Conservation (phyloP, 768 basidiomycete species). For the Hygrophorus pudorinus region DNA sequence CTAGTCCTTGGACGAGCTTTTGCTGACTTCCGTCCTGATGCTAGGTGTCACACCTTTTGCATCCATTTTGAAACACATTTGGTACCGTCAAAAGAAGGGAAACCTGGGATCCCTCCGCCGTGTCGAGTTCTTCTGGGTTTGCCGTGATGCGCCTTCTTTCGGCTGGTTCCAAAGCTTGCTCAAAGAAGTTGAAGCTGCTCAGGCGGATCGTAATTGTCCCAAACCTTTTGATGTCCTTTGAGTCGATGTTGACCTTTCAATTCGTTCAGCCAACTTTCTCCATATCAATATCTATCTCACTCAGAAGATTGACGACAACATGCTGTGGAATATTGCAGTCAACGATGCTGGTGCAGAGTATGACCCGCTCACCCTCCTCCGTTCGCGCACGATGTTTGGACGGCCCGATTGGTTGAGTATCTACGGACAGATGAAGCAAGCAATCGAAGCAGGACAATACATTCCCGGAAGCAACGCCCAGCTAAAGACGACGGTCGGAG, state of each 20-base stretch:
- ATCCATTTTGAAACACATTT: conserved; percentile 90
- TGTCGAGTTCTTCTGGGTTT: conserved; percentile 94
- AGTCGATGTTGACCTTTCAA: conserved; percentile 8
- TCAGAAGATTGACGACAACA: conserved; percentile 75
- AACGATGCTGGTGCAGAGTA: conserved; percentile 81
- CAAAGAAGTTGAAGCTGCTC: conserved; percentile 80
- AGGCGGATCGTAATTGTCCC: conserved; percentile 70
- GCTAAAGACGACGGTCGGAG: conserved; percentile 75
- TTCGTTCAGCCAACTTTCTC: conserved; percentile 68
- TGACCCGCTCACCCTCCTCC: conserved; percentile 82
- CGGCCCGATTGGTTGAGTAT: conserved; percentile 85
- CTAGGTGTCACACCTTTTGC: conserved; percentile 89
- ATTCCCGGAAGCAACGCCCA: conserved; percentile 70
- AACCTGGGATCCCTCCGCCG: conserved; percentile 71
- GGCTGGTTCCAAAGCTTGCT: conserved; percentile 93
- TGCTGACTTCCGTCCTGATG: conserved; percentile 2
- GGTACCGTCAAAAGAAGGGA: conserved; percentile 82
- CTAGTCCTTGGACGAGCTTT: neutral
- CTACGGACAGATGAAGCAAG: conserved; percentile 62
- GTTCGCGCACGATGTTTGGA: conserved; percentile 84
- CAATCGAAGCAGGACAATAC: conserved; percentile 77
- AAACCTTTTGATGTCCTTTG: neutral
- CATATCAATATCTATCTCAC: conserved; percentile 89
- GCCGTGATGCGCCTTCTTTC: conserved; percentile 91
- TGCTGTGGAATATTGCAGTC: conserved; percentile 87